These are phyloP conservation scores for Periglandula ipomoeae DNA, from an alignment of 2,329 filamentous ascomycete species.

Conservation along the genomic window DNA sequence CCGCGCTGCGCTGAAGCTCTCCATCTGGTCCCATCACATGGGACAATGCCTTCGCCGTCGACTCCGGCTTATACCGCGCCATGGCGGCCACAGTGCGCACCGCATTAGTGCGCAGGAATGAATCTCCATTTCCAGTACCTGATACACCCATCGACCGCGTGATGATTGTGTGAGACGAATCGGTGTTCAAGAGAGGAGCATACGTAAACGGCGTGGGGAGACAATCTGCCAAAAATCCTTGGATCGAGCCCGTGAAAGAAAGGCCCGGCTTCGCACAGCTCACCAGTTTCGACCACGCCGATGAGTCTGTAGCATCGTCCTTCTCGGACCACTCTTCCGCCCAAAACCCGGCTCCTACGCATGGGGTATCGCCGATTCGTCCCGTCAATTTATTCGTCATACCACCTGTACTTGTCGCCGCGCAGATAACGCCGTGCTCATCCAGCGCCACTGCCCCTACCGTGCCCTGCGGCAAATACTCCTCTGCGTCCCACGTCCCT, in stretches of 20 bases:
- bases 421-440: constrained; percentile 61
- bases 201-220: constrained; percentile 41
- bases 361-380: constrained; percentile 77
- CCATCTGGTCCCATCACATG: constrained; percentile 62
- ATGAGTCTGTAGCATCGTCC: constrained; percentile 26
- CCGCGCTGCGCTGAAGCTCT: constrained; percentile 66
- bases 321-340: constrained; percentile 63
- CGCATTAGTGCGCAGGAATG: constrained; percentile 66
- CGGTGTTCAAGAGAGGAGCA: constrained; percentile 17
- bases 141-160: constrained; percentile 50
- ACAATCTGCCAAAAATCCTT: constrained; percentile 48
- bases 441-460: constrained; percentile 78
- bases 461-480: constrained; percentile 74
- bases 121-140: constrained; percentile 82
- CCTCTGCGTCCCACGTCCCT: constrained; percentile 48
- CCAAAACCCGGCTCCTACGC: constrained; percentile 80
- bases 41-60: constrained; percentile 49
- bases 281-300: constrained; percentile 10
- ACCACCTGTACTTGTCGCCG: constrained; percentile 62
- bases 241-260: constrained; percentile 28
- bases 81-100: constrained; percentile 65
- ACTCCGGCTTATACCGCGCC: constrained; percentile 48
- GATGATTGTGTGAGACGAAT: background rate
- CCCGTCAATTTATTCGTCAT: constrained; percentile 85
- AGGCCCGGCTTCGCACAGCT: constrained; percentile 7